phyloP scores from a whole-genome alignment of 495 filamentous ascomycete species.

The Neurospora discreta region DNA sequence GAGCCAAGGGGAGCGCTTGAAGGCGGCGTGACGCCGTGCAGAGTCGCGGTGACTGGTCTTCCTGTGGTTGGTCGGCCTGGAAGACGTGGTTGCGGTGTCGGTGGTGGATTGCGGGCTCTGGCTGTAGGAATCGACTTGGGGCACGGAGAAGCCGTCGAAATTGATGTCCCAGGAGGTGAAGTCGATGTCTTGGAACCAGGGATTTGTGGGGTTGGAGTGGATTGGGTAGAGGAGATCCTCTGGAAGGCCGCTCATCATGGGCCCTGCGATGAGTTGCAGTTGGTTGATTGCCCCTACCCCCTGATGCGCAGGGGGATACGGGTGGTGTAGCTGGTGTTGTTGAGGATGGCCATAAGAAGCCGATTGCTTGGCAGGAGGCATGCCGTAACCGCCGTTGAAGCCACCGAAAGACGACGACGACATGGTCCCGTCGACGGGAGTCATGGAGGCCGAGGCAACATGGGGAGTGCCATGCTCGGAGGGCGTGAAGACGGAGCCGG shows the following conservation, averaged over 20 bases:
- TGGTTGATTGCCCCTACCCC: neutral
- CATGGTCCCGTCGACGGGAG: neutral
- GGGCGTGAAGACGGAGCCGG: neutral
- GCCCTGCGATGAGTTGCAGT: neutral
- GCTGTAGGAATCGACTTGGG: slow-evolving; percentile 6
- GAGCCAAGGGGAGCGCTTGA: slow-evolving; percentile 15
- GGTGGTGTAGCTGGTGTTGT: neutral
- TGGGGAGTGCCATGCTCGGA: neutral
- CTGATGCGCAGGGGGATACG: neutral
- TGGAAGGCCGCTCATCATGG: slow-evolving; percentile 1
- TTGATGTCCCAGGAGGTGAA: slow-evolving; percentile 13
- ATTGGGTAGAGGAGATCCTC: slow-evolving; percentile 3
- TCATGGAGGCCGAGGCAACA: neutral
- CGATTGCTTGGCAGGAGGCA: neutral
- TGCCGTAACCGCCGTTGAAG: neutral
- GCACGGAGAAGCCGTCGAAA: slow-evolving; percentile 8
- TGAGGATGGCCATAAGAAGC: neutral
- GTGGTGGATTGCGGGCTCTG: slow-evolving; percentile 7
- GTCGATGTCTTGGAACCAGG: slow-evolving; percentile 12
- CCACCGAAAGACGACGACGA: neutral
- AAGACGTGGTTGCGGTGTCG: neutral
- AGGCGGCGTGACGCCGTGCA: slow-evolving; percentile 11
- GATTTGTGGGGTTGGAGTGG: slow-evolving; percentile 5
- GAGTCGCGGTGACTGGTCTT: slow-evolving; percentile 1
- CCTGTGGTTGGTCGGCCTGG: neutral